Conservation (phyloP, 306 rosid genomes). For the Acacia crassicarpa region DNA sequence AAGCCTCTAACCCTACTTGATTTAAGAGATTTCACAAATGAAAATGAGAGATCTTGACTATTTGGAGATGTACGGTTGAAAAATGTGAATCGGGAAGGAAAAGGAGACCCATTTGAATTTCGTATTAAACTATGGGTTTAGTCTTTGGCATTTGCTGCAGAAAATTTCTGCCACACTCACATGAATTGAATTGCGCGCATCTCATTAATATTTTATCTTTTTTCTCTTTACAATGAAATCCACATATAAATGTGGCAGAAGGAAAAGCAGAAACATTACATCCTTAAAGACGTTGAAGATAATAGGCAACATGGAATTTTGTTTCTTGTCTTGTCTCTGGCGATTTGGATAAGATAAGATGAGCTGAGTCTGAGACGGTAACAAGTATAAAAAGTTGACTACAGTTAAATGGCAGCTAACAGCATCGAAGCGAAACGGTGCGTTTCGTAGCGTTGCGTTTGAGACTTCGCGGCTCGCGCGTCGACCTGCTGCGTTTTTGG, state of each 20-base stretch:
- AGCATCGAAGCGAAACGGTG: not conserved
- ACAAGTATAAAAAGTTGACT: no score
- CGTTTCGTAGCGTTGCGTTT: not conserved
- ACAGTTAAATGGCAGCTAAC: not conserved
- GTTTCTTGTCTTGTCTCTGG: not conserved
- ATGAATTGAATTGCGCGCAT: no score
- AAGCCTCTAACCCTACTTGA: not conserved
- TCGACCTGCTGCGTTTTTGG: no score
- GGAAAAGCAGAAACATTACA: no score
- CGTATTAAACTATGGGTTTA: not conserved
- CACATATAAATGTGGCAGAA: no score
- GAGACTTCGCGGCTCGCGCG: not conserved
- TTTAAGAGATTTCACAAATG: not conserved
- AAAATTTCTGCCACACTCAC: no score
- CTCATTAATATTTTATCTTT: no score
- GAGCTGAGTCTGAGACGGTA: not conserved
- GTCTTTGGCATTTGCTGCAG: no score
- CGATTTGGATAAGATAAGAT: constrained; percentile 25
- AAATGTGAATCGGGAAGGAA: not conserved
- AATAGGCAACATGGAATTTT: not conserved
- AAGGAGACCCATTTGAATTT: not conserved
- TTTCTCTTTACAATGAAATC: no score
- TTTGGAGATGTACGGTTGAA: not conserved
- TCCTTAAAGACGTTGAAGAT: not conserved
- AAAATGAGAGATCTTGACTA: not conserved